Percentiles rank a stretch among this genome's conserved stretches.
phyloP scores from a whole-genome alignment of 495 filamentous ascomycete species.

The Talaromyces stipitatus region DNA sequence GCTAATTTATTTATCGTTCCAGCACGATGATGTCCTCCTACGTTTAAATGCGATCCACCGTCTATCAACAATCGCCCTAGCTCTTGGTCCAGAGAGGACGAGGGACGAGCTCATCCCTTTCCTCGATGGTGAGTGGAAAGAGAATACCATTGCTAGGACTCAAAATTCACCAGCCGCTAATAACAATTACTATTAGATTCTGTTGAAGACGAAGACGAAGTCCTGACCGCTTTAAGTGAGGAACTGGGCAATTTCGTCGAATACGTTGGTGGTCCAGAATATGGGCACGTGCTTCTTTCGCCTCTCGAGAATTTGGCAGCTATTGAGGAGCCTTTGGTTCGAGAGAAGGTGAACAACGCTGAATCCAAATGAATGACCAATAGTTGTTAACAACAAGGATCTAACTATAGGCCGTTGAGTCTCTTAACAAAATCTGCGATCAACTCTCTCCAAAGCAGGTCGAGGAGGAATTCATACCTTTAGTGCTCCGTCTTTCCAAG shows the following conservation, averaged over 20 bases:
- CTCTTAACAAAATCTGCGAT: constrained; percentile 95
- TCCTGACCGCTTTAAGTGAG: constrained; percentile 92
- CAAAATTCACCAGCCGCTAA: background rate
- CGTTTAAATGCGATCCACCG: constrained; percentile 97
- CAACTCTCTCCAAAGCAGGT: constrained; percentile 85
- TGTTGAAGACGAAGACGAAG: constrained; percentile 97
- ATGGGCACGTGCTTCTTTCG: constrained; percentile 91
- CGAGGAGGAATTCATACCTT: constrained; percentile 93
- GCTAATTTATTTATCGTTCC: background rate
- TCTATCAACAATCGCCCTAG: constrained; percentile 93
- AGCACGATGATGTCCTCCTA: constrained; percentile 98
- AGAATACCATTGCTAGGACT: background rate
- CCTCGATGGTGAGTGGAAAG: constrained; percentile 68
- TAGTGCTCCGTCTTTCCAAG: constrained; percentile 90
- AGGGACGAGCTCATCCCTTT: constrained; percentile 98
- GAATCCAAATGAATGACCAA: background rate
- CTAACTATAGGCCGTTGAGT: constrained; percentile 77
- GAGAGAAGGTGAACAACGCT: constrained; percentile 70
- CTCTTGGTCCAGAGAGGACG: constrained; percentile 88
- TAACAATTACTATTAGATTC: constrained; percentile 57
- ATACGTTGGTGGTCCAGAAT: constrained; percentile 90
- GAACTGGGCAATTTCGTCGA: constrained; percentile 95
- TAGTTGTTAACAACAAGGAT: constrained; percentile 11
- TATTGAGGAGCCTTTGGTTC: constrained; percentile 94
- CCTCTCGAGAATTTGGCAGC: constrained; percentile 96